Base-by-base conservation (phyloP, 768 basidiomycete species). In the Mycena belliarum region DNA sequence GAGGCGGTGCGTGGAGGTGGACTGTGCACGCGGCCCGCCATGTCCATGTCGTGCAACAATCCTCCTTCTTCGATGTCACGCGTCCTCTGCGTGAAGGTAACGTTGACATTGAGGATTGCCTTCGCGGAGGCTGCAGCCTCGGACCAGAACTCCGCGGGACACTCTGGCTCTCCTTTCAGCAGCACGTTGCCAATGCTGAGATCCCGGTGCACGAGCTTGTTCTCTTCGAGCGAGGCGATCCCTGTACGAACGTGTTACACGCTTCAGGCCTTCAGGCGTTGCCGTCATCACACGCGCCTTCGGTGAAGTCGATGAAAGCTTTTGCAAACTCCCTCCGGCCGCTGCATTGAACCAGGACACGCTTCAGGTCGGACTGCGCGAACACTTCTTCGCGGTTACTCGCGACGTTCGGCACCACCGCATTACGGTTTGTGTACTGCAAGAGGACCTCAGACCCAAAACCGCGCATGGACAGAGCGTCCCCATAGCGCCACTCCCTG, bases 121-220 rank as follows among this genome's bases (percentile, higher is more conserved):
- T 29, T 4, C 1, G 33, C 56, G 15, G 43, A 50, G 25, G 56
- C 49, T 40, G 33, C 44, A 24, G 56, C 56, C 23, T 57, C 49
- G 33, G 49, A 57, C 20, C 49, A 16, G 32, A 50, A 57, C 6
- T 18, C 10, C 5, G 43, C 6, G 49, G 56, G 9, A 57, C 56
- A 51, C 6, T 15, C n/a, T 12, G 23, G 38, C 4, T 51, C 56
- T n/a, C 29, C 2, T 11, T 35, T 57, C 3, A 56, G 26, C n/a
- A 57, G 48, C 3, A 57, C 55, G 16, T 57, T 57, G 10, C 55
- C 55, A 10, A 57, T 57, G 14, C 49, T 57, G 42, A 57, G 42
- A 40, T 57, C 55, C 8, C 55, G 49, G 20, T 57, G 55, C 2
- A 32, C 26, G 35, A 57, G 32, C 26, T 46, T 18, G 18, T 47